Base-by-base conservation (phyloP, 495 filamentous ascomycete genomes). In the Podospora bellae-mahoneyi region DNA sequence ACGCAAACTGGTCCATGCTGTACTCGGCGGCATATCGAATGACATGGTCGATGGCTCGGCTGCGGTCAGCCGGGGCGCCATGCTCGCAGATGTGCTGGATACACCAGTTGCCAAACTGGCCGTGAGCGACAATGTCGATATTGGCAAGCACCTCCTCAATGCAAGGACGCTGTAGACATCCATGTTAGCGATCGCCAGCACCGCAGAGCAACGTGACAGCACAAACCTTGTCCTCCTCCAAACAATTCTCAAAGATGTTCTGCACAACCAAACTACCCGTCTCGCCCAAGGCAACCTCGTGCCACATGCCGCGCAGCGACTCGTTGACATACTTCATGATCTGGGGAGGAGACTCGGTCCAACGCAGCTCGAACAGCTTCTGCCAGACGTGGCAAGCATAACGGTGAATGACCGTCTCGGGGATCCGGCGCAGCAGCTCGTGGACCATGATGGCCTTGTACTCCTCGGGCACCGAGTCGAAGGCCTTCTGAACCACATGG, bases 81-180 rank as follows among this genome's bases (percentile, higher is more conserved):
- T 99, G 96, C 76, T 99, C 95, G 80, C 95, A 99, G 75, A 99
- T 93, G 79, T 99, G 95, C 78, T 99, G 95, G 72, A 99, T 98
- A 79, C 95, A 99, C 95, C 95, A 99, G 75, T 99, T 99, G 61
- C 95, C 95, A 76, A 98, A 99, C 75, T 99, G 95, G n/a, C 95
- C 95, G 78, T 96, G 95, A 59, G 95, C 90, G 73, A 99, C 92
- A 64, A 97, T 89, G 78, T 98, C 92, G 66, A 98, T 96, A 76
- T 93, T 97, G 44, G 84, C 88, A 30, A 99, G 84, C 6, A 99
- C 95, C 76, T 99, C 95, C 78, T 96, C 93, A 73, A 99, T 96
- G 75, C 95, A 97, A 57, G 92, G 92, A 69, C 95, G 92, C 94
- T 97, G 64, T 20, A 23, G 23, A 26, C 34, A 57, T 58, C 65